Conservation (phyloP, 805 yeast species). For the Candida manassasensis region DNA sequence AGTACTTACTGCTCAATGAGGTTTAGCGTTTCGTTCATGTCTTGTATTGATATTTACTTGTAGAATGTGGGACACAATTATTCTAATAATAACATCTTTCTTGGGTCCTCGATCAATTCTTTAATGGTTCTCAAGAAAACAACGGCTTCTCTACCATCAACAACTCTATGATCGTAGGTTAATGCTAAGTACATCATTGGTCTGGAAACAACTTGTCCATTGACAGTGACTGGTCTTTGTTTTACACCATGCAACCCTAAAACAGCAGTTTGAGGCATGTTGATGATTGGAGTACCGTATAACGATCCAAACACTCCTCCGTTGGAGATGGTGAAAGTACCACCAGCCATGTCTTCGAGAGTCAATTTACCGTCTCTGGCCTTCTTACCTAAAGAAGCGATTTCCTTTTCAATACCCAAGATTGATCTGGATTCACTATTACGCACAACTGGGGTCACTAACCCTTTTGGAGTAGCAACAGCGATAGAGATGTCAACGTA, state of each 20-base stretch:
- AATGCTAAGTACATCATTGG: conserved; percentile 99
- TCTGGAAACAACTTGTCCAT: conserved; percentile 93
- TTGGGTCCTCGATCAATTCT: conserved; percentile 97
- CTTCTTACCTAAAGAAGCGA: conserved; percentile 73
- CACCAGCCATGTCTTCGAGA: conserved; percentile 98
- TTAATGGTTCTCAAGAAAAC: conserved; percentile 93
- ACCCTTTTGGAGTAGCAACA: conserved; percentile 98
- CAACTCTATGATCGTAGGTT: conserved; percentile 95
- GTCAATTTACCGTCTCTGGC: conserved; percentile 97
- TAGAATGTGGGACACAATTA: too few species aligned
- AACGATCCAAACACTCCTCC: conserved; percentile 99
- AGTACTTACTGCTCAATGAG: too few species aligned
- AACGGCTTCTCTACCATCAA: conserved; percentile 99
- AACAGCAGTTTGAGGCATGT: conserved; percentile 97
- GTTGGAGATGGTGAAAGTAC: conserved; percentile 97
- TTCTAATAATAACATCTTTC: conserved; percentile 75
- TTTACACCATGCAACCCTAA: conserved; percentile 96
- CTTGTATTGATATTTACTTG: too few species aligned
- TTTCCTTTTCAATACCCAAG: conserved; percentile 86
- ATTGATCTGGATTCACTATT: conserved; percentile 90
- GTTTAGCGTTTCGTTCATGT: too few species aligned
- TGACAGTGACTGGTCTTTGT: conserved; percentile 94
- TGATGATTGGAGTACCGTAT: conserved; percentile 97
- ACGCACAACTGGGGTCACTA: conserved; percentile 96
- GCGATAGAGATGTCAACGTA: conserved; percentile 94